A percentile compares a stretch with the other conserved stretches of the same genome.
Evolutionary conservation across 139 green algal genomes (phyloP).

Genomic region (Closterium sp.): DNA sequence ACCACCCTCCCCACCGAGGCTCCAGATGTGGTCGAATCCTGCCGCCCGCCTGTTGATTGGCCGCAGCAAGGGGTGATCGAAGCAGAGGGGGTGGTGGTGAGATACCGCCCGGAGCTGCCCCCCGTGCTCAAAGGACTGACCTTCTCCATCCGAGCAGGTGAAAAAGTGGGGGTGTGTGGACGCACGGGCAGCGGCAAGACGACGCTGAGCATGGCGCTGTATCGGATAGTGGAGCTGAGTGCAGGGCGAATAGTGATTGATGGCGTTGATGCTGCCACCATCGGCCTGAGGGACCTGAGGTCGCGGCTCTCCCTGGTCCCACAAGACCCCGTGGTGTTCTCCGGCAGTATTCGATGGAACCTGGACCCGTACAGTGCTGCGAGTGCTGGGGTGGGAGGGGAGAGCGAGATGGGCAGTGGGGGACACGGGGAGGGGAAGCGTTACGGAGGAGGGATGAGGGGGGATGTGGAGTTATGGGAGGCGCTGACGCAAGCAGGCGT

Average conservation of each 20-base stretch:
- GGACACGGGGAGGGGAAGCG: neutral
- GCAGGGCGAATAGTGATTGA: conserved; percentile 52
- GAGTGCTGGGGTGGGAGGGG: neutral
- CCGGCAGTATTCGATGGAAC: conserved; percentile 85
- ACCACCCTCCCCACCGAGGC: conserved; percentile 43
- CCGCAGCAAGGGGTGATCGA: conserved; percentile 65
- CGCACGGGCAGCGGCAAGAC: conserved; percentile 74
- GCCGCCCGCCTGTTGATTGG: conserved; percentile 55
- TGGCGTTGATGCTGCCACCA: conserved; percentile 42
- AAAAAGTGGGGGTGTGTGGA: conserved; percentile 73
- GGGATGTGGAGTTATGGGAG: conserved; percentile 69
- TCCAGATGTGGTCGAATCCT: neutral
- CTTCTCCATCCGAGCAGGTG: conserved; percentile 56
- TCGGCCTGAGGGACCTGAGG: conserved; percentile 65
- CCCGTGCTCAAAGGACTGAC: conserved; percentile 70
- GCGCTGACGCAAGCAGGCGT: conserved; percentile 57
- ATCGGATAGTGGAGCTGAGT: conserved; percentile 78
- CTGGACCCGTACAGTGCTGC: conserved; percentile 83
- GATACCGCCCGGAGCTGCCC: conserved; percentile 79
- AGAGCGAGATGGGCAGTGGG: neutral
- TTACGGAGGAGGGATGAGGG: neutral
- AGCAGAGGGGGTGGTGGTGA: conserved; percentile 69
- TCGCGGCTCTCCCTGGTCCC: conserved; percentile 62
- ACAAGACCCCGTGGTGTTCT: conserved; percentile 95
- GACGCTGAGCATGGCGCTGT: conserved; percentile 69